Evolutionary conservation across 176 grass and related monocot genomes (phyloP), one percentile per base, ranked within the genome.

Genomic region (Rhynchospora tenuis): DNA sequence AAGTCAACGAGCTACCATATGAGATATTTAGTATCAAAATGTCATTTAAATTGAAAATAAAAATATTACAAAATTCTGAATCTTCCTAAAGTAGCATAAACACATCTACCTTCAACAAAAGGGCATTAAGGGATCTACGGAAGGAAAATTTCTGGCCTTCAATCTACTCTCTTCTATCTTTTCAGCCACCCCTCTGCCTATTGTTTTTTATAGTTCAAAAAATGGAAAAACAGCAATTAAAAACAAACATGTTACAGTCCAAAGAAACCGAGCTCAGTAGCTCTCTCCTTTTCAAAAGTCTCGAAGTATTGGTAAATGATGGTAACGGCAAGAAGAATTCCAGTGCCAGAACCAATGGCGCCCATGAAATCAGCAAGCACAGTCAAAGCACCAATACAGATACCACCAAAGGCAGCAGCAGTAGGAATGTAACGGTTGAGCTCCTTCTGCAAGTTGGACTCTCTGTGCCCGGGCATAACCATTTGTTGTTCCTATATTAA

Each of bases 331-430:
- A 98, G 92, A 22, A 98, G 86, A 78, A 98, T 98, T 82, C 95
- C 95, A 9, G 95, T 98, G 78, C 95, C 92, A 59, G 92, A 98
- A 82, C 95, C 95, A 61, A 98, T 98, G 5, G 92, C 90, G 58
- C 95, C 95, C 90, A 98, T 95, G 84, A 98, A 98, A 89, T 98
- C 92, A 28, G 95, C 95, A 22, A 98, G 88, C 75, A 98, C 92
- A 11, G 95, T 95, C 89, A 95, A 67, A 23, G 95, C 92, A 9
- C 95, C 95, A 31, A 98, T 98, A 80, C 95, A 98, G 19, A 98
- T 87, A 66, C 92, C 95, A 75, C 92, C 95, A 79, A 98, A 98
- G 7, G 95, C 92, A 56, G 95, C 95, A 42, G 95, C 95, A 13
- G 95, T 98, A 27, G 95, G 95, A 80, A 98, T 98, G 81, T 98